A percentile compares a stretch with the other conserved stretches of the same genome.
These are phyloP conservation scores for Heimioporus sp. DNA, from an alignment of 768 basidiomycete species.

Conservation along the genomic window DNA sequence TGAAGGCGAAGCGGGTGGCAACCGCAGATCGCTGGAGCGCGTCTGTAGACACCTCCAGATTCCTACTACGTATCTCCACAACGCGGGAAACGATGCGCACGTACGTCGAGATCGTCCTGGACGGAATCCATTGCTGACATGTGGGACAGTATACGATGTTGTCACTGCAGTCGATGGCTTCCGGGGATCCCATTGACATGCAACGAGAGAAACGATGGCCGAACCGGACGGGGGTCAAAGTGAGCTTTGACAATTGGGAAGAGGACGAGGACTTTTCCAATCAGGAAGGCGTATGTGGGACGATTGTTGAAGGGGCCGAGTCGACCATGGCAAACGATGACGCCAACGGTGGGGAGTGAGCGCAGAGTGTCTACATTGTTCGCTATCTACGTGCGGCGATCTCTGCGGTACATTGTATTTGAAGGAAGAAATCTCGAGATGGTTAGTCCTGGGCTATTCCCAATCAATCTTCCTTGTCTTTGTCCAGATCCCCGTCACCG, in stretches of 20 bases:
- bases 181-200: constrained; percentile 67
- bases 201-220: constrained; percentile 85
- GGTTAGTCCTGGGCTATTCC: neutral
- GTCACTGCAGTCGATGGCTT: constrained; percentile 67
- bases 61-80: constrained; percentile 59
- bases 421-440: neutral
- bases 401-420: constrained; percentile 7
- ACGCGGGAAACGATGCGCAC: constrained; percentile 85
- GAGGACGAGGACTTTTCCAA: constrained; percentile 52
- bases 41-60: constrained; percentile 65
- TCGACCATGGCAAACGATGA: constrained; percentile 1
- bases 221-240: constrained; percentile 51
- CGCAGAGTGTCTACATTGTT: neutral
- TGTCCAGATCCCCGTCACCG: constrained; percentile 18
- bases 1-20: constrained; percentile 53
- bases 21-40: constrained; percentile 56
- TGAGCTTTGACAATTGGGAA: constrained; percentile 57
- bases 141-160: constrained; percentile 64
- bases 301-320: constrained; percentile 15
- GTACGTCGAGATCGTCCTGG: constrained; percentile 38
- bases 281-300: constrained; percentile 38
- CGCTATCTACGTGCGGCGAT: neutral
- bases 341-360: constrained; percentile 4
- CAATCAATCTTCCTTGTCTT: constrained; percentile 31
- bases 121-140: neutral